Evolutionary conservation across 768 basidiomycete genomes (phyloP).

Genomic region (Tylopilus sp.): DNA sequence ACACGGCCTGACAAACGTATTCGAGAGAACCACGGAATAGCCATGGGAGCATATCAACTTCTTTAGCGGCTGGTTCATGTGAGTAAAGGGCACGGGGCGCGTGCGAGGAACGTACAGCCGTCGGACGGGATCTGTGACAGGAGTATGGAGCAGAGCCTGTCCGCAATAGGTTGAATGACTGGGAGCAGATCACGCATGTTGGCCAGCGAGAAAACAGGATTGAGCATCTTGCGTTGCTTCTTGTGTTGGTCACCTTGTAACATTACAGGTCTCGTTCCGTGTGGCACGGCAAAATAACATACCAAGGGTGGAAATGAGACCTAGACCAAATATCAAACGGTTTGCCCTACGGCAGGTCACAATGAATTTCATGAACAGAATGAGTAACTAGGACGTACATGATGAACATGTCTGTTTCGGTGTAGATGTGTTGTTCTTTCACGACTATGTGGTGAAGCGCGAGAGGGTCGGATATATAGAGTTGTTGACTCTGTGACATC

Average conservation of each 20-base stretch:
- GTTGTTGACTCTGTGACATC: slow-evolving; percentile 19
- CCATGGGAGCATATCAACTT: slow-evolving; percentile 36
- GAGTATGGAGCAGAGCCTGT: slow-evolving; percentile 22
- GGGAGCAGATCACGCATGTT: slow-evolving; percentile 32
- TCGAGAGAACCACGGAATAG: slow-evolving; percentile 34
- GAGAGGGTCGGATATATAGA: slow-evolving; percentile 38
- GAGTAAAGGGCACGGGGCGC: background rate
- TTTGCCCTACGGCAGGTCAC: slow-evolving; percentile 18
- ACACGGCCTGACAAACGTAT: slow-evolving; percentile 32
- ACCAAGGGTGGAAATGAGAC: slow-evolving; percentile 38
- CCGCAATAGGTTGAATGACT: slow-evolving; percentile 33
- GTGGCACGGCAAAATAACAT: background rate
- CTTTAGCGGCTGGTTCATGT: slow-evolving; percentile 18
- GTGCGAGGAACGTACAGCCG: slow-evolving; percentile 15
- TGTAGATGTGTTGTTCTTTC: slow-evolving; percentile 36
- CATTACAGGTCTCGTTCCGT: background rate
- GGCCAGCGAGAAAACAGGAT: slow-evolving; percentile 31
- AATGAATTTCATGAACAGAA: background rate
- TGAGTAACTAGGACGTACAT: slow-evolving; percentile 14
- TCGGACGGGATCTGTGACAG: slow-evolving; percentile 20
- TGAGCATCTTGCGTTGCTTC: slow-evolving; percentile 33
- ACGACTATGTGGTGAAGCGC: slow-evolving; percentile 37
- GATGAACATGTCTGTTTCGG: slow-evolving; percentile 37
- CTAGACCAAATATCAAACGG: slow-evolving; percentile 35
- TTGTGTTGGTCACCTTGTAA: slow-evolving; percentile 27